Evolutionary conservation across 2,329 filamentous ascomycete species (phyloP).

Genomic region (Paecilomyces sp.): DNA sequence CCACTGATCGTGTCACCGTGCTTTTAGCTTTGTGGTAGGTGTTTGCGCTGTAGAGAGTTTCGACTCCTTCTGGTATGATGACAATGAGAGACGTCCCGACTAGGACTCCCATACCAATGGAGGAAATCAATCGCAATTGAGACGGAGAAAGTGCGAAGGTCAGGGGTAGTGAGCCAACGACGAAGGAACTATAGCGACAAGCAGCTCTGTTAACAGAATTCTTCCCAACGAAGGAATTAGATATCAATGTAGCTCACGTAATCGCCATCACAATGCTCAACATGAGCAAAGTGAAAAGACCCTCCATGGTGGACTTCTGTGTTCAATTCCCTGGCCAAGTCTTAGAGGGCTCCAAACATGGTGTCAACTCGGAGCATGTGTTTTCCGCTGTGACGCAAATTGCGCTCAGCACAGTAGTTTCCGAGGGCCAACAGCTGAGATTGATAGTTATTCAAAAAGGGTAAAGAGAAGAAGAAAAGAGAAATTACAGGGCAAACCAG

Average conservation of each 20-base stretch:
- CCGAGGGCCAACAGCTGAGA: background rate
- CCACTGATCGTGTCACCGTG: conserved; percentile 19
- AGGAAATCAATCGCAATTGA: conserved; percentile 81
- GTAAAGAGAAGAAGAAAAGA: conserved; percentile 1
- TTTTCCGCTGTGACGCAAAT: background rate
- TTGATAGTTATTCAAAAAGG: conserved; percentile 4
- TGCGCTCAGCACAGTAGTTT: background rate
- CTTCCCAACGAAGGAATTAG: conserved; percentile 1
- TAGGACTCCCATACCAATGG: conserved; percentile 85
- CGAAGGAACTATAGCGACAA: conserved; percentile 63
- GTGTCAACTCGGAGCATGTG: conserved; percentile 6
- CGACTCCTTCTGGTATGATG: conserved; percentile 94
- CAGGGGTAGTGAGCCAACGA: conserved; percentile 83
- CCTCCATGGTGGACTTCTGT: conserved; percentile 47
- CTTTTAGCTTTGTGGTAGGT: conserved; percentile 22
- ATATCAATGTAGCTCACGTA: conserved; percentile 42
- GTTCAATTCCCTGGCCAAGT: conserved; percentile 13
- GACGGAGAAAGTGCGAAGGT: conserved; percentile 81
- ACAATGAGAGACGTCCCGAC: conserved; percentile 94
- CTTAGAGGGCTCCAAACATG: conserved; percentile 23
- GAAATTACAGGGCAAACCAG: background rate
- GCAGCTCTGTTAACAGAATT: conserved; percentile 4
- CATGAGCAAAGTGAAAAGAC: conserved; percentile 57
- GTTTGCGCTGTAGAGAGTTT: conserved; percentile 66
- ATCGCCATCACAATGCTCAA: conserved; percentile 60